phyloP scores from a whole-genome alignment of 108 stramenopile species.

The Conticribra weissflogii region DNA sequence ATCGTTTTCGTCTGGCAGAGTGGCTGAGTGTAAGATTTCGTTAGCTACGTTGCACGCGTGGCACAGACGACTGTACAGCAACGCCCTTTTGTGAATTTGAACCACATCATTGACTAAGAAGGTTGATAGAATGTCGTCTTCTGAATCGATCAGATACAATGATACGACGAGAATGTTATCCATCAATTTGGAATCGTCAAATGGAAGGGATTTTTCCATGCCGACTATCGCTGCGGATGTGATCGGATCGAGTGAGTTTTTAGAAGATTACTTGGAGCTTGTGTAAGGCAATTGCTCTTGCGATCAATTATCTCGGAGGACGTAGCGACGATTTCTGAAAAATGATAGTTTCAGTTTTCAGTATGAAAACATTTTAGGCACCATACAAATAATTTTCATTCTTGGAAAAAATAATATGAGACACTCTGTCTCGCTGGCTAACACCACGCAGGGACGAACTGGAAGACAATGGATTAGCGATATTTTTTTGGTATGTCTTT shows the following conservation, averaged over 20 bases:
- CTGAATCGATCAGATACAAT: slow-evolving; percentile 31
- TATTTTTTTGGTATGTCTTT: too few species aligned
- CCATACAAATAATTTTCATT: too few species aligned
- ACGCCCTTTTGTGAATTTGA: slow-evolving; percentile 13
- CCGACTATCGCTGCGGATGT: neutral
- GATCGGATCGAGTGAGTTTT: neutral
- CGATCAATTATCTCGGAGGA: too few species aligned
- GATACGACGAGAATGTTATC: slow-evolving; percentile 39
- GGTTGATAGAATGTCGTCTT: slow-evolving; percentile 20
- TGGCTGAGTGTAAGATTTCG: slow-evolving; percentile 13
- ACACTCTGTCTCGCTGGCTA: too few species aligned
- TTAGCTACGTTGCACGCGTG: slow-evolving; percentile 25
- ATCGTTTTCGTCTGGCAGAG: neutral
- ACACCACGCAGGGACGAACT: too few species aligned
- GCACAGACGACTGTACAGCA: slow-evolving; percentile 22
- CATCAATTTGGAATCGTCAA: neutral
- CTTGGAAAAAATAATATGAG: too few species aligned
- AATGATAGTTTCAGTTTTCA: too few species aligned
- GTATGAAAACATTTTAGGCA: too few species aligned
- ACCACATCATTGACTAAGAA: neutral
- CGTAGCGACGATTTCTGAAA: too few species aligned
- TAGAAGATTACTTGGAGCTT: too few species aligned
- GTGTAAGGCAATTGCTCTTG: too few species aligned
- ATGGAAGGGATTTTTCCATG: neutral
- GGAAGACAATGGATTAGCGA: too few species aligned